Conservation (phyloP, 2,329 filamentous ascomycete species). For the Colletotrichum sp. region DNA sequence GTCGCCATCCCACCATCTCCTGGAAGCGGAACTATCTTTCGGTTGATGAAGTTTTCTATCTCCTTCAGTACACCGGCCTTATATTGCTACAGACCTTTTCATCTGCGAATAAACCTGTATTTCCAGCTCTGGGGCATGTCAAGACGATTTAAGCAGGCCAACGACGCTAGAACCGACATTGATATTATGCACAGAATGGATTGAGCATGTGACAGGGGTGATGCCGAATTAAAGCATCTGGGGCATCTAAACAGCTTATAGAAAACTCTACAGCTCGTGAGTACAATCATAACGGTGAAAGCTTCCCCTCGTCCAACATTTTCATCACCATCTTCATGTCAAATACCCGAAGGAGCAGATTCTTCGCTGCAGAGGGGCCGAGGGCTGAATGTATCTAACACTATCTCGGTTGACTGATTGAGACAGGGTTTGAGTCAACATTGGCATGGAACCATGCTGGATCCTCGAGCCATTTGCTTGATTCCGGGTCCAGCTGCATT, state of each 20-base stretch:
- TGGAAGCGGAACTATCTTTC: not conserved
- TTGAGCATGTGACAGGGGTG: fast-evolving
- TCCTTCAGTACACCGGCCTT: not conserved
- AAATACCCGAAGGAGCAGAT: not conserved
- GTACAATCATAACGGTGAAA: fast-evolving
- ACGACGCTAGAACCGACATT: too few relatives aligned
- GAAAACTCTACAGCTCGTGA: not conserved
- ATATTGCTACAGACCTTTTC: not conserved
- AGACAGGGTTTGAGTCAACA: not conserved
- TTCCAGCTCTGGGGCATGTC: fast-evolving
- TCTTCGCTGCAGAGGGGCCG: too few relatives aligned
- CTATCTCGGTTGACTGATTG: too few relatives aligned
- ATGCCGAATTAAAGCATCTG: not conserved
- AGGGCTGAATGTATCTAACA: too few relatives aligned
- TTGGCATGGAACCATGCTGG: not conserved
- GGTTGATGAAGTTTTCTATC: not conserved
- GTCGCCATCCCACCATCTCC: fast-evolving
- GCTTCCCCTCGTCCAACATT: fast-evolving
- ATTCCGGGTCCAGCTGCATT: not conserved
- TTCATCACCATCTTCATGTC: not conserved
- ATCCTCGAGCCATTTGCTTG: not conserved
- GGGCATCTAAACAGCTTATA: not conserved
- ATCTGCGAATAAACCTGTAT: not conserved
- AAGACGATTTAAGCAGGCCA: not conserved
- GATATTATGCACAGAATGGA: too few relatives aligned